Conservation (phyloP, 805 yeast species). For the Wickerhamiella azyma region DNA sequence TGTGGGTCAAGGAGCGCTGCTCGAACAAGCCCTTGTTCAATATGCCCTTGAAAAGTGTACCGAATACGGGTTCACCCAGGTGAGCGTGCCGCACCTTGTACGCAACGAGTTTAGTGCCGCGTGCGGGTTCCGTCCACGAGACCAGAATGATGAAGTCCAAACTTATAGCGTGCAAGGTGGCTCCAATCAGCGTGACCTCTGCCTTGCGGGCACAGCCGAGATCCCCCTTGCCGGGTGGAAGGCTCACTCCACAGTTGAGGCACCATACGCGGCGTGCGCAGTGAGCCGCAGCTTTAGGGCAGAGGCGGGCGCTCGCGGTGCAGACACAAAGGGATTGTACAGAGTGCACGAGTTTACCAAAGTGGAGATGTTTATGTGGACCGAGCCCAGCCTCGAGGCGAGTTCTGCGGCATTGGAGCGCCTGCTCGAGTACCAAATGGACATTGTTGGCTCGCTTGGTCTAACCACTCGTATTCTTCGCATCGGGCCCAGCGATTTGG, state of each 20-base stretch:
- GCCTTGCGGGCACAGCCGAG: constrained; percentile 90
- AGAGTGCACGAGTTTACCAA: constrained; percentile 94
- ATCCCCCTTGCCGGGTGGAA: constrained; percentile 79
- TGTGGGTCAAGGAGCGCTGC: constrained; percentile 66
- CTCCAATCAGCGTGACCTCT: constrained; percentile 27
- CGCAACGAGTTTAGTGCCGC: constrained; percentile 64
- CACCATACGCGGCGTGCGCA: constrained; percentile 31
- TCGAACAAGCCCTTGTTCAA: constrained; percentile 82
- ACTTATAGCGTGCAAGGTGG: constrained; percentile 49
- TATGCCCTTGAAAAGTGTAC: constrained; percentile 61
- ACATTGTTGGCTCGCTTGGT: constrained; percentile 53
- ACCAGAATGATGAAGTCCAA: constrained; percentile 73
- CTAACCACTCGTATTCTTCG: constrained; percentile 66
- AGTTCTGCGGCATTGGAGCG: constrained; percentile 30
- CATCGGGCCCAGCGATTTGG: constrained; percentile 85
- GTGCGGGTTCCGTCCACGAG: constrained; percentile 92
- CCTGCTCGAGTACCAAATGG: constrained; percentile 50
- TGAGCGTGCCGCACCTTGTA: constrained; percentile 77
- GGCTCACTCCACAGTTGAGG: constrained; percentile 32
- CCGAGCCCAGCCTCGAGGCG: constrained; percentile 21
- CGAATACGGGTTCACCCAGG: constrained; percentile 49
- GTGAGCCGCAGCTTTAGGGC: constrained; percentile 80
- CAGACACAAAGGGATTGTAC: constrained; percentile 80
- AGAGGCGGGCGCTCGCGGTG: constrained; percentile 95
- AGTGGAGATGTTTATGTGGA: constrained; percentile 81